A percentile compares a stretch with the other conserved stretches of the same genome.
Conservation (phyloP, 1,139 yeast species). For the Tardiomyces blankii region DNA sequence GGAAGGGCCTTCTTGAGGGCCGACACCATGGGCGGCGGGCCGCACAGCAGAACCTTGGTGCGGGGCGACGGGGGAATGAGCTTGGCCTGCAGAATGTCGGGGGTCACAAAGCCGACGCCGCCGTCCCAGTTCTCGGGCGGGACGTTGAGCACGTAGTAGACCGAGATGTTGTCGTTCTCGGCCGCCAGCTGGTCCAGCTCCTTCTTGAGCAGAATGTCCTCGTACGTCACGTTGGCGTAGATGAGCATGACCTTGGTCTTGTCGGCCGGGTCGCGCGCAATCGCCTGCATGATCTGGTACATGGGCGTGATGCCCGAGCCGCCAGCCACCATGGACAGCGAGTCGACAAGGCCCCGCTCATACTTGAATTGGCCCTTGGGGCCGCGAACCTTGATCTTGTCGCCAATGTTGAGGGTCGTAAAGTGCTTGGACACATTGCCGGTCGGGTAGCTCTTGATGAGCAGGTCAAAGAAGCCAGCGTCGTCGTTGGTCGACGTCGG, state of each 20-base stretch:
- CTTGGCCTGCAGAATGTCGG: slow-evolving; percentile 56
- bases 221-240: slow-evolving; percentile 69
- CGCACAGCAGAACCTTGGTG: slow-evolving; percentile 74
- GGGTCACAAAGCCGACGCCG: slow-evolving; percentile 69
- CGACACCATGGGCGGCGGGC: slow-evolving; percentile 86
- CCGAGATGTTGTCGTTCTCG: slow-evolving; percentile 52
- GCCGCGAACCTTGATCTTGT: slow-evolving; percentile 66
- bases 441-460: slow-evolving; percentile 84
- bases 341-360: slow-evolving; percentile 70
- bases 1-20: slow-evolving; percentile 74
- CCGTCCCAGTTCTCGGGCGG: slow-evolving; percentile 75
- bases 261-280: slow-evolving; percentile 56
- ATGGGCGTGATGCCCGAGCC: slow-evolving; percentile 96
- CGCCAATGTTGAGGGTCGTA: slow-evolving; percentile 59
- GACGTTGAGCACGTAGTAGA: slow-evolving; percentile 68
- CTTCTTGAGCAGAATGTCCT: slow-evolving; percentile 66
- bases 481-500: slow-evolving; percentile 77
- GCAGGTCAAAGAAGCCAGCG: slow-evolving; percentile 74
- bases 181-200: slow-evolving; percentile 57
- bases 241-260: slow-evolving; percentile 72
- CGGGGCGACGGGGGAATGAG: slow-evolving; percentile 54
- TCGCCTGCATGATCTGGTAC: slow-evolving; percentile 55
- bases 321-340: slow-evolving; percentile 82
- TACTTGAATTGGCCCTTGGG: slow-evolving; percentile 91
- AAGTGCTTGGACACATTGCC: slow-evolving; percentile 81